Evolutionary conservation across 106 monocot species (phyloP).

Genomic region (Alisma plantagoaquatica): DNA sequence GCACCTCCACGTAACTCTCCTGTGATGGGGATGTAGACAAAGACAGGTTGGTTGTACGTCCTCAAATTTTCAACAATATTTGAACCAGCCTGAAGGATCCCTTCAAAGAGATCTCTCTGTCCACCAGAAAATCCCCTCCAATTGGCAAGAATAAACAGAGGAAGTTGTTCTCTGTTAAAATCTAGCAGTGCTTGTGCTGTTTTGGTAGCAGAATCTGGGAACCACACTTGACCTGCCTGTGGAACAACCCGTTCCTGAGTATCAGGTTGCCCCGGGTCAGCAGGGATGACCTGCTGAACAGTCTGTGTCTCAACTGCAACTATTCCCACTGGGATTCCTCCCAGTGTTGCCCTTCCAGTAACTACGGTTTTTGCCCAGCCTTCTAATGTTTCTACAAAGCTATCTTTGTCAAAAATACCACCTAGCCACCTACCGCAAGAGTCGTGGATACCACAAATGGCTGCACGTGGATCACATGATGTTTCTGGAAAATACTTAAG

Average conservation of each 20-base stretch:
- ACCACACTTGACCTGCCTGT: slow-evolving; percentile 99
- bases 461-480: slow-evolving; percentile 83
- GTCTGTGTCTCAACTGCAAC: slow-evolving; percentile 97
- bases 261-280: slow-evolving; percentile 94
- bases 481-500: slow-evolving; percentile 85
- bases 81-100: slow-evolving; percentile 96
- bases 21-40: slow-evolving; percentile 90
- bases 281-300: slow-evolving; percentile 86
- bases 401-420: slow-evolving; percentile 90
- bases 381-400: slow-evolving; percentile 87
- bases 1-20: slow-evolving; percentile 97
- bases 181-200: slow-evolving; percentile 90
- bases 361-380: slow-evolving; percentile 98
- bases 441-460: slow-evolving; percentile 55
- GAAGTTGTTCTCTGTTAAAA: slow-evolving; percentile 90
- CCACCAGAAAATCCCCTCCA: slow-evolving; percentile 99
- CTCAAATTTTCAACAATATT: slow-evolving; percentile 92
- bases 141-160: slow-evolving; percentile 91
- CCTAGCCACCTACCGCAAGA: slow-evolving; percentile 62
- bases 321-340: slow-evolving; percentile 95
- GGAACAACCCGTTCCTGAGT: slow-evolving; percentile 89
- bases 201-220: slow-evolving; percentile 95
- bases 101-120: slow-evolving; percentile 96
- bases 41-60: slow-evolving; percentile 88
- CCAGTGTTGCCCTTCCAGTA: slow-evolving; percentile 88